Percentiles rank a stretch among this genome's conserved stretches.
Evolutionary conservation across 1,139 yeast genomes (phyloP).

Genomic region (Pichia sp.): DNA sequence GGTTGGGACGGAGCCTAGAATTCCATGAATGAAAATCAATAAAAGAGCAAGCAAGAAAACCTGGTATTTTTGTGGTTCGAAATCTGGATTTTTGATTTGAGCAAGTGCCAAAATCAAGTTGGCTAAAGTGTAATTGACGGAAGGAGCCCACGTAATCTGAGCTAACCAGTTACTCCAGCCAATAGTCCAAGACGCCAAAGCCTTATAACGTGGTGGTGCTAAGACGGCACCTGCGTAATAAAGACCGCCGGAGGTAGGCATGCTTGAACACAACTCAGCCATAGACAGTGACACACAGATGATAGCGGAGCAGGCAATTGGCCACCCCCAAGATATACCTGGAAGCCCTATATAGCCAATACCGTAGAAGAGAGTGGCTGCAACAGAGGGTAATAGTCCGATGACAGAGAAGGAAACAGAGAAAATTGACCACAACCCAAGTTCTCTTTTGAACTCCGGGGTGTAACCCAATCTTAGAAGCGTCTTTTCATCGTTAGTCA

Average conservation of each 20-base stretch:
- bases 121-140: conserved; percentile 60
- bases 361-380: conserved; percentile 49
- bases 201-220: conserved; percentile 51
- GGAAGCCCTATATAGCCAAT: conserved; percentile 48
- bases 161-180: conserved; percentile 59
- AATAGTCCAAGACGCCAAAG: conserved; percentile 55
- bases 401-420: conserved; percentile 71
- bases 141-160: conserved; percentile 56
- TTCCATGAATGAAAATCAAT: conserved; percentile 46
- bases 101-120: conserved; percentile 55
- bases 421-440: conserved; percentile 36
- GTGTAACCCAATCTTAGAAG: conserved; percentile 1
- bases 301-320: conserved; percentile 47
- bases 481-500: conserved; percentile 4
- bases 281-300: conserved; percentile 52
- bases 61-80: conserved; percentile 46
- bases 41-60: conserved; percentile 49
- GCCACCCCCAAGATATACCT: conserved; percentile 53
- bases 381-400: conserved; percentile 69
- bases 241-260: conserved; percentile 70
- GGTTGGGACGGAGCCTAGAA: conserved; percentile 50
- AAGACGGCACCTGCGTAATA: conserved; percentile 50
- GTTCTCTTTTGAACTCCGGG: conserved; percentile 5
- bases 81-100: conserved; percentile 35
- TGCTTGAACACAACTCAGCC: conserved; percentile 60